These are phyloP conservation scores for Aphanoascus verrucosus DNA, from an alignment of 2,329 filamentous ascomycete species.

Conservation along the genomic window DNA sequence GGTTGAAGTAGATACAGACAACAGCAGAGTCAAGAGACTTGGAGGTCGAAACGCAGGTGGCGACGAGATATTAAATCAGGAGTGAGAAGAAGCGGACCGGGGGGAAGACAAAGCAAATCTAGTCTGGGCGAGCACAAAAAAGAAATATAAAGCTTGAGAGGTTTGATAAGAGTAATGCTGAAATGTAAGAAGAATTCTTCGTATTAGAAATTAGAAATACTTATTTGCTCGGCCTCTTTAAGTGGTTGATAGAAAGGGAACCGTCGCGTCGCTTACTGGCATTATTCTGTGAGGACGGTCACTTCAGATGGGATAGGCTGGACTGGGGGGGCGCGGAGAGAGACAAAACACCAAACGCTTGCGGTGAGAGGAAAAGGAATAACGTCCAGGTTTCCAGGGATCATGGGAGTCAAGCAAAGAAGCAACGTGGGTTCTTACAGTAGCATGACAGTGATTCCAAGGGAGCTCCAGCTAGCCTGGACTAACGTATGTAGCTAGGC, in stretches of 20 bases:
- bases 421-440: constrained; percentile 10
- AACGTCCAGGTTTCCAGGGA: not conserved
- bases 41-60: not conserved
- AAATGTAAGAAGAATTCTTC: constrained; percentile 5
- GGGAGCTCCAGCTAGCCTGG: constrained; percentile 4
- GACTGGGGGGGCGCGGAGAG: no score
- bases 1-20: not conserved
- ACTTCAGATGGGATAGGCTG: not conserved
- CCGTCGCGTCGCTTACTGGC: not conserved
- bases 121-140: constrained; percentile 1
- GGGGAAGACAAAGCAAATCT: not conserved
- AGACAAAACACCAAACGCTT: not conserved
- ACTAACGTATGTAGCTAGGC: not conserved
- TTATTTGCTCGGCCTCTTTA: not conserved
- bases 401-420: constrained; percentile 4
- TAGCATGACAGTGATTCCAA: not conserved
- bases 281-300: not conserved
- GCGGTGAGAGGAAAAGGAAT: constrained; percentile 9
- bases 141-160: constrained; percentile 9
- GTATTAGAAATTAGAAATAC: constrained; percentile 6
- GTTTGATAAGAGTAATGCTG: constrained; percentile 9
- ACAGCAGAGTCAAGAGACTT: not conserved
- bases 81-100: not conserved
- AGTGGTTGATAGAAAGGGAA: not conserved
- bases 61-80: not conserved